Conservation (phyloP, 352 stramenopile species). For the Phytophthora constricta region DNA sequence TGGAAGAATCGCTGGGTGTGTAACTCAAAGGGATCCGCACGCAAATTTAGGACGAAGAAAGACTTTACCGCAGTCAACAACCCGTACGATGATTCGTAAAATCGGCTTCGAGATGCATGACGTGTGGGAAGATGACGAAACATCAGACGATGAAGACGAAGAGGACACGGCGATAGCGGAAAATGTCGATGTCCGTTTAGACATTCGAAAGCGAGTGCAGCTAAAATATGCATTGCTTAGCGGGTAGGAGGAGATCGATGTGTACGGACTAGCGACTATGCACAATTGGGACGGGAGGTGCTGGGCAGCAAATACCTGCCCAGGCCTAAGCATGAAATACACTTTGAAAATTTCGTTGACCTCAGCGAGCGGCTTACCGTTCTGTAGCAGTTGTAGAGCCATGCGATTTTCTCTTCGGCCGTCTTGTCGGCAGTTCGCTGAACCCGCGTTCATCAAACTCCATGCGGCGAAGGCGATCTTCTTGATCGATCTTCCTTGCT, state of each 20-base stretch:
- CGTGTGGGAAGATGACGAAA: background rate
- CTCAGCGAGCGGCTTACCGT: background rate
- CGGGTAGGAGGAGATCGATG: too few species aligned
- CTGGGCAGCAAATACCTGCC: background rate
- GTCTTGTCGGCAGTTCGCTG: background rate
- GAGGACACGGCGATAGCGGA: background rate
- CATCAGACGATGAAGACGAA: background rate
- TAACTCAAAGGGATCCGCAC: conserved; percentile 7
- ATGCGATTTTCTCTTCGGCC: conserved; percentile 4
- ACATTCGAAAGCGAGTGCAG: background rate
- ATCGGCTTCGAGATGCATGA: background rate
- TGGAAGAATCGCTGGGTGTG: conserved; percentile 10
- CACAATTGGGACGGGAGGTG: background rate
- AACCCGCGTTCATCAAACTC: conserved; percentile 1
- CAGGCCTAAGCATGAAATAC: background rate
- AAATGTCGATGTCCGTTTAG: background rate
- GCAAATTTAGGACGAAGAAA: background rate
- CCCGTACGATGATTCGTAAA: background rate
- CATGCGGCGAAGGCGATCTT: conserved; percentile 2
- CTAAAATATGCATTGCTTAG: background rate
- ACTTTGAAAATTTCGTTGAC: background rate
- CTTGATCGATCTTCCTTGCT: background rate
- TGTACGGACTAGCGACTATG: background rate
- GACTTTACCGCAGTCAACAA: background rate
- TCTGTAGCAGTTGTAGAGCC: background rate